Evolutionary conservation across 2,329 filamentous ascomycete genomes (phyloP).

Genomic region (Clarireedia hainanense): DNA sequence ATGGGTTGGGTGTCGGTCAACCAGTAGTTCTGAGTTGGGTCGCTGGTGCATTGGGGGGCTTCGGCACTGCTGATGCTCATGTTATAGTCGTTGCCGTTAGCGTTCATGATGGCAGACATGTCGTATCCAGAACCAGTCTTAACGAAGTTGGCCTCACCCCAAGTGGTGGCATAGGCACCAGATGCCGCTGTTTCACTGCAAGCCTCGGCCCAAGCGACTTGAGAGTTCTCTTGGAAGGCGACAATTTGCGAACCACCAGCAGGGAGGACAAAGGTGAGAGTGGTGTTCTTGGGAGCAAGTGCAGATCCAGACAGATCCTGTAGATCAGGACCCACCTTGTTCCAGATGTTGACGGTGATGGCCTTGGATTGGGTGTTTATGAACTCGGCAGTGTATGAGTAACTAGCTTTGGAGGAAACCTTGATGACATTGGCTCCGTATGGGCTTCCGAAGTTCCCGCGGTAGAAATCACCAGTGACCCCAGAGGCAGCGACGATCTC

Average conservation of each 20-base stretch:
- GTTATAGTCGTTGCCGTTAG: slow-evolving; percentile 22
- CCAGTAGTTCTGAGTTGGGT: slow-evolving; percentile 26
- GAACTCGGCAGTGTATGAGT: slow-evolving; percentile 24
- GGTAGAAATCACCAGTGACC: slow-evolving; percentile 11
- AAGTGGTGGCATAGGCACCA: slow-evolving; percentile 22
- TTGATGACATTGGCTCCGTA: slow-evolving; percentile 27
- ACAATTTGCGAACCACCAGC: slow-evolving; percentile 21
- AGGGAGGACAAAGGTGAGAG: slow-evolving; percentile 21
- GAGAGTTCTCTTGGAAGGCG: slow-evolving; percentile 24
- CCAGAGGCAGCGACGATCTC: neutral
- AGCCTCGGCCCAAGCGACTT: slow-evolving; percentile 21
- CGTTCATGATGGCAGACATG: slow-evolving; percentile 28
- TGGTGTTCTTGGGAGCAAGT: slow-evolving; percentile 21
- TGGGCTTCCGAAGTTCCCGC: slow-evolving; percentile 23
- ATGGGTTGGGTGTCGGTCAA: slow-evolving; percentile 20
- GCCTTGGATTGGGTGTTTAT: slow-evolving; percentile 16
- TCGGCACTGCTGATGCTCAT: slow-evolving; percentile 26
- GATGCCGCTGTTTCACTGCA: slow-evolving; percentile 8
- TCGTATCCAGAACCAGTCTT: slow-evolving; percentile 24
- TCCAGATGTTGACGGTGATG: slow-evolving; percentile 26
- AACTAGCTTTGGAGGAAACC: slow-evolving; percentile 13
- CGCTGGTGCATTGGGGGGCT: slow-evolving; percentile 20
- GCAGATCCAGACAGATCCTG: slow-evolving; percentile 17
- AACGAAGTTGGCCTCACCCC: slow-evolving; percentile 25
- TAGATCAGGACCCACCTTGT: slow-evolving; percentile 19